Conservation (phyloP, 306 rosid genomes). For the Alnus glutinosa region DNA sequence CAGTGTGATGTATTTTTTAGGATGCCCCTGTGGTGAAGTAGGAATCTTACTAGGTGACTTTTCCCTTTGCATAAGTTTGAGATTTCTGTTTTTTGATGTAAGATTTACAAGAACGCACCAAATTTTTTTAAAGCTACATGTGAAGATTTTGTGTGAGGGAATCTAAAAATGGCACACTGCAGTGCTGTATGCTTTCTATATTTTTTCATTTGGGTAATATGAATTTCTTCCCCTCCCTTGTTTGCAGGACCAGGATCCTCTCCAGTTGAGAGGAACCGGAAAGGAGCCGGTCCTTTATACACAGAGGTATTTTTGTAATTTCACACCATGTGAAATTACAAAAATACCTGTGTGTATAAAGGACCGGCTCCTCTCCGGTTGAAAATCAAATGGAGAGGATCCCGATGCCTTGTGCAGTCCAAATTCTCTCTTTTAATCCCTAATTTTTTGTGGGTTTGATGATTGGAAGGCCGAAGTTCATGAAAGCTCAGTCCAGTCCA, state of each 20-base stretch:
- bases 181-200: not conserved
- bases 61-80: not conserved
- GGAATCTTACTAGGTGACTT: constrained; percentile 17
- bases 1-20: constrained; percentile 15
- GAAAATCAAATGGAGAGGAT: no score
- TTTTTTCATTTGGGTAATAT: not conserved
- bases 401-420: not conserved
- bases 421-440: not conserved
- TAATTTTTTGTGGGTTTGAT: not conserved
- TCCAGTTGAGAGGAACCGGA: no score
- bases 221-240: not conserved
- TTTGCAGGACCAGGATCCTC: no score
- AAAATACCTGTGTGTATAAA: no score
- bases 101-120: not conserved
- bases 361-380: no score
- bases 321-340: no score
- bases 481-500: not conserved
- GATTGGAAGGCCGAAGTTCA: not conserved
- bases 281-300: no score
- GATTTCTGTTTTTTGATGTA: not conserved
- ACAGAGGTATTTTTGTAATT: no score
- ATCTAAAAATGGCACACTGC: not conserved
- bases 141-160: not conserved
- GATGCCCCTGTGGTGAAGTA: constrained; percentile 16
- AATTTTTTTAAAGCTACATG: not conserved